A percentile compares a stretch with the other conserved stretches of the same genome.
Conservation (phyloP, 495 filamentous ascomycete genomes). For the Talaromyces liani region DNA sequence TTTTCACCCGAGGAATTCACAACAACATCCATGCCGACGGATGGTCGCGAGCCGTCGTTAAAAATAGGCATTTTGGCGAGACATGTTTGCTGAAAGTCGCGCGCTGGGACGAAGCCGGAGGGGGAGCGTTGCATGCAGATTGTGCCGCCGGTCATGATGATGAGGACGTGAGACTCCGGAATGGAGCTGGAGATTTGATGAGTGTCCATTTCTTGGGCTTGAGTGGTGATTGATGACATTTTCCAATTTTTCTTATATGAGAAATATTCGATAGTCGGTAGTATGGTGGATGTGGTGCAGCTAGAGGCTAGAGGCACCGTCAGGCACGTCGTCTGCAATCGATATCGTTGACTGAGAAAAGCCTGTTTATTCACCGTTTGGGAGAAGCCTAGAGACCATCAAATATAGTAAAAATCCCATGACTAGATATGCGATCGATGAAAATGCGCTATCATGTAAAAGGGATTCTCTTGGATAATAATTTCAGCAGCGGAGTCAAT, state of each 20-base stretch:
- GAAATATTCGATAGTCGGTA: neutral
- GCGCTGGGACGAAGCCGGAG: constrained; percentile 60
- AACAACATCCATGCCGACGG: constrained; percentile 45
- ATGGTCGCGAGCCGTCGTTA: constrained; percentile 72
- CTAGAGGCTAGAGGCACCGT: neutral
- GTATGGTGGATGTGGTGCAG: neutral
- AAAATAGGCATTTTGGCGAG: constrained; percentile 81
- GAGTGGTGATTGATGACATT: neutral
- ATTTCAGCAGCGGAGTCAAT: neutral
- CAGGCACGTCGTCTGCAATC: neutral
- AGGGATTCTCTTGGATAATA: neutral
- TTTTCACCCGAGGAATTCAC: constrained; percentile 36
- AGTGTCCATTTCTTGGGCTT: constrained; percentile 19
- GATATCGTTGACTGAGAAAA: neutral
- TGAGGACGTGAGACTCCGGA: constrained; percentile 72
- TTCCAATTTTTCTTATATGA: neutral
- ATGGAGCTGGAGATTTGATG: constrained; percentile 19
- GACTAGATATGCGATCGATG: neutral
- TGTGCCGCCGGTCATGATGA: constrained; percentile 92
- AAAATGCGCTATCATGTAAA: neutral
- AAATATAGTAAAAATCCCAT: neutral
- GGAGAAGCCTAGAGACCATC: neutral
- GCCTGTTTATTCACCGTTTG: neutral
- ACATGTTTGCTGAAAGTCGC: constrained; percentile 75
- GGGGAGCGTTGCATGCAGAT: constrained; percentile 84